Evolutionary conservation across 2,329 filamentous ascomycete species (phyloP).

Genomic region (Rhinocladiella similis): DNA sequence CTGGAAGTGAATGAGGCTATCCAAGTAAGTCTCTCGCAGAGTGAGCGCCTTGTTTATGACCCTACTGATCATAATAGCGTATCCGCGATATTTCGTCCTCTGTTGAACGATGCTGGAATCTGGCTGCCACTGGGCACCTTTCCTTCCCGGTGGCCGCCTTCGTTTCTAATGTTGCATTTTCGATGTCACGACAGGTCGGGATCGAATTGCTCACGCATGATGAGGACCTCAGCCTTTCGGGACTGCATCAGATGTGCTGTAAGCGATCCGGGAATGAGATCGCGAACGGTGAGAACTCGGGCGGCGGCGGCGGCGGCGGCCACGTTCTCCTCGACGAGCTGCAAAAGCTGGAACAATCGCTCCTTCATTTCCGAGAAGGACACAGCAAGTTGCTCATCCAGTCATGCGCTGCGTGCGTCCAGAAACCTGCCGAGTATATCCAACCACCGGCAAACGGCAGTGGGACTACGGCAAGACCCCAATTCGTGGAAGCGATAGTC

Average conservation of each 20-base stretch:
- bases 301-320: neutral
- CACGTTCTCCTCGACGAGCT: slow-evolving; percentile 13
- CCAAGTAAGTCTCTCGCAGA: slow-evolving; percentile 23
- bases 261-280: neutral
- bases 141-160: slow-evolving; percentile 27
- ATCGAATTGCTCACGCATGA: slow-evolving; percentile 22
- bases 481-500: slow-evolving; percentile 20
- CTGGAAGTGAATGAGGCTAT: slow-evolving; percentile 25
- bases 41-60: neutral
- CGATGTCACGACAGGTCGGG: slow-evolving; percentile 24
- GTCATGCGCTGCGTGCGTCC: slow-evolving; percentile 17
- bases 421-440: slow-evolving; percentile 22
- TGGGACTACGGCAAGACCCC: neutral
- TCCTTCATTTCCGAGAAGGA: slow-evolving; percentile 14
- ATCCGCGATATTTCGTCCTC: slow-evolving; percentile 16
- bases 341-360: slow-evolving; percentile 13
- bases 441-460: slow-evolving; percentile 3
- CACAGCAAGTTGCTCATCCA: slow-evolving; percentile 2
- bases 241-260: slow-evolving; percentile 14
- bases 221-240: slow-evolving; percentile 17
- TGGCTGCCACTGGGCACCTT: slow-evolving; percentile 26
- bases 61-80: slow-evolving; percentile 14
- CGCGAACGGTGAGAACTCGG: slow-evolving; percentile 1
- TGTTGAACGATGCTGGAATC: slow-evolving; percentile 26
- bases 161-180: slow-evolving; percentile 30